Evolutionary conservation across 768 basidiomycete species (phyloP), one percentile per base, ranked within the genome.

Genomic region (Kwoniella pini): DNA sequence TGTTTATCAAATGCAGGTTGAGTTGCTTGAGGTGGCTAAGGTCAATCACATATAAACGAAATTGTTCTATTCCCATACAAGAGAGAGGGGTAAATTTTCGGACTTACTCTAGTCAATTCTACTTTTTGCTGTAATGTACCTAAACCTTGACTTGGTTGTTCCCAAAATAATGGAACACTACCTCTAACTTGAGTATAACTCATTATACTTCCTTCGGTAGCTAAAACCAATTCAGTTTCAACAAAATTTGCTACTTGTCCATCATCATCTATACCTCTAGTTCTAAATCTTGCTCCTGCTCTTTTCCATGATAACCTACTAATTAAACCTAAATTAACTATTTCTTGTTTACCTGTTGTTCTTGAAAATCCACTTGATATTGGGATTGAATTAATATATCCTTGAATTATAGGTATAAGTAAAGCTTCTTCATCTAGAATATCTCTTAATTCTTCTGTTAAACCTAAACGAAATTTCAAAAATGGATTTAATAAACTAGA

Each of bases 1-100:
- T 99, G 96, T 38, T 90, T 86, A 67, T 97, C 90, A 73, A 99
- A 99, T 1, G 96, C 96, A 7, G 94, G 94, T 68, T 98, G 95
- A 0, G 94, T 94, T 2, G 93, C 91, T 39, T 79, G 74, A 68
- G 91, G 88, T 0, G 96, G 95, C 12, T 94, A 40, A n/a, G n/a
- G n/a, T n/a, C n/a, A n/a, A n/a, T n/a, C n/a, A n/a, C n/a, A n/a
- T n/a, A n/a, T n/a, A n/a, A n/a, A n/a, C n/a, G n/a, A n/a, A n/a
- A n/a, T n/a, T n/a, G n/a, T n/a, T n/a, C n/a, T n/a, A n/a, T n/a
- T n/a, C n/a, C n/a, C n/a, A n/a, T n/a, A n/a, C n/a, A n/a, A n/a
- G n/a, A n/a, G n/a, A n/a, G n/a, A n/a, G n/a, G n/a, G n/a, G n/a
- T n/a, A n/a, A n/a, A n/a, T n/a, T n/a, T n/a, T n/a, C n/a, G n/a